Base-by-base conservation (phyloP, 169 alveolate species). In the Plasmodium yoelii region DNA sequence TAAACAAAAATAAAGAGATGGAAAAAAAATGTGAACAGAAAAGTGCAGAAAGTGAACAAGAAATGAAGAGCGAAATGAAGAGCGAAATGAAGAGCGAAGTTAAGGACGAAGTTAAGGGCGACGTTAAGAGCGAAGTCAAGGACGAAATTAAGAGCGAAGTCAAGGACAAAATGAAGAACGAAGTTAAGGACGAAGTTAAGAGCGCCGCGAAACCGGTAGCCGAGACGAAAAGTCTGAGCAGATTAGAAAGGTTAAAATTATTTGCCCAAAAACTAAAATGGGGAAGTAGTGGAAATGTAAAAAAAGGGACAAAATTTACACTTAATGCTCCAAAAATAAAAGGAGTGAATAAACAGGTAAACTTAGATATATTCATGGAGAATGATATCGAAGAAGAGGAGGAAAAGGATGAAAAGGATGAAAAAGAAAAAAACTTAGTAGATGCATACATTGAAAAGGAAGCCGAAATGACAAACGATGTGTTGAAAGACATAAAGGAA, bases 231-330 rank as follows among this genome's bases (percentile, higher is more conserved):
- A 49, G 44, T 34, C 74, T 75, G 13, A 63, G 77, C 74, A 24
- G 88, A 19, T 28, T 75, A 56, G 88, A 75, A 67, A 63, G 88
- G 49, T 15, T 75, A 51, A 75, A 75, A 34, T 56, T 26, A 22
- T 75, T 75, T 44, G 88, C 88, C 8, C 42, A 64, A 39, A 75
- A 39, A 55, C 61, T 75, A 63, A 75, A 61, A 55, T 63, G 64
- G n/a, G 24, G 3, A 55, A 55, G 57, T 1, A 51, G n/a, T n/a
- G 74, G 47, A 9, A 68, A 63, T 39, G 34, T 19, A 1, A 51
- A n/a, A 42, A 75, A 46, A 24, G 15, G 24, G 2, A 63, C 88
- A 0, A 75, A 75, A 67, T 74, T 74, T 61, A 60, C 74, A 6
- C 63, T 74, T 15, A 74, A 44, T 51, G 59, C 68, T 44, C 9